Percentiles rank a stretch among this genome's conserved stretches.
These are phyloP conservation scores for Pseudogymnoascus sp. DNA, from an alignment of 2,329 filamentous ascomycete species.

Conservation along the genomic window DNA sequence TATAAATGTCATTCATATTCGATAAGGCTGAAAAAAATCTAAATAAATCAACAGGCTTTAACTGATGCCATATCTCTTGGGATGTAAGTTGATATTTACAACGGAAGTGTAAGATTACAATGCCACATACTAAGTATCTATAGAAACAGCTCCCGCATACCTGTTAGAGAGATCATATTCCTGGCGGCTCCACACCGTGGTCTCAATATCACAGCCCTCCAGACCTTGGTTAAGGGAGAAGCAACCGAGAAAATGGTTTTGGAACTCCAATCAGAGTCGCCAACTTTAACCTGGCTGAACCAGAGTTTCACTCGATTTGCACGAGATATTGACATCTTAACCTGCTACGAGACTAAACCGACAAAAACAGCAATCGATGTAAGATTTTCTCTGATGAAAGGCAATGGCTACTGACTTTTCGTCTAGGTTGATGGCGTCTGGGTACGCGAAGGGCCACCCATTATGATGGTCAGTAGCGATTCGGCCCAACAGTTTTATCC, in stretches of 20 bases:
- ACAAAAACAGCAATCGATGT: conserved; percentile 20
- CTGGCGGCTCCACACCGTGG: conserved; percentile 24
- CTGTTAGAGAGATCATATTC: conserved; percentile 20
- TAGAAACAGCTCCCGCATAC: not conserved
- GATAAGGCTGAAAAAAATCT: not conserved
- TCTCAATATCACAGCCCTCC: conserved; percentile 21
- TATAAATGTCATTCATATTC: not conserved
- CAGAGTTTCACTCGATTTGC: conserved; percentile 19
- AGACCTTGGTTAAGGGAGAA: conserved; percentile 21
- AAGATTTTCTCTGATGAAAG: not conserved
- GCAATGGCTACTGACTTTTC: not conserved
- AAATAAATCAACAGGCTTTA: not conserved
- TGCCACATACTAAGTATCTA: not conserved
- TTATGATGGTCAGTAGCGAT: conserved; percentile 17
- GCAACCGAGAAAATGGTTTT: conserved; percentile 19
- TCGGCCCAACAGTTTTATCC: conserved; percentile 16
- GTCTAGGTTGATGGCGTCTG: conserved; percentile 16
- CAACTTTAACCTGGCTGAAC: conserved; percentile 19
- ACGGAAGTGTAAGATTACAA: not conserved
- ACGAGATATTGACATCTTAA: conserved; percentile 19
- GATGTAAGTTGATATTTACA: not conserved
- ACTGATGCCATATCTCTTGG: not conserved
- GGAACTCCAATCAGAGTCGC: conserved; percentile 21
- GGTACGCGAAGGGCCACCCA: conserved; percentile 17
- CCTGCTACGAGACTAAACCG: conserved; percentile 19